Evolutionary conservation across 1,139 yeast species (phyloP).

Genomic region (Blastobotrys petasosporus): DNA sequence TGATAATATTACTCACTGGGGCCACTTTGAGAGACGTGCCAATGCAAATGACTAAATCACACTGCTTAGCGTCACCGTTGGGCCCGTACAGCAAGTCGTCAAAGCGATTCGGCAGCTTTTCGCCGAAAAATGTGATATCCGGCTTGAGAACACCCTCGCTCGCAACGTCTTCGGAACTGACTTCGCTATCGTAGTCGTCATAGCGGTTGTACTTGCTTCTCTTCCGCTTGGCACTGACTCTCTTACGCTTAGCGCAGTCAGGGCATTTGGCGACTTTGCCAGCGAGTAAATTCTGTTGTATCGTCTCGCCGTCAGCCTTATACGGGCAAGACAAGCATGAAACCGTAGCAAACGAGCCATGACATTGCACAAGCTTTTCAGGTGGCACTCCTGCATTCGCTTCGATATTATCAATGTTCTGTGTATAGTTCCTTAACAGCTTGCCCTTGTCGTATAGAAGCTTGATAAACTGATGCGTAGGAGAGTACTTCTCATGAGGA

Average conservation of each 20-base stretch:
- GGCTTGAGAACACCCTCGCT: slow-evolving; percentile 84
- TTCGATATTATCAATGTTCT: slow-evolving; percentile 89
- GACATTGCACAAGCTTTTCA: slow-evolving; percentile 83
- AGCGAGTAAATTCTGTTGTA: slow-evolving; percentile 56
- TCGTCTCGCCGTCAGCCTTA: slow-evolving; percentile 59
- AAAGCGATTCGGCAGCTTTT: slow-evolving; percentile 69
- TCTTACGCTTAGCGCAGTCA: slow-evolving; percentile 39
- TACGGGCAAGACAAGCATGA: slow-evolving; percentile 77
- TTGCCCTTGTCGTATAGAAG: slow-evolving; percentile 72
- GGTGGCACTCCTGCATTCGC: slow-evolving; percentile 69
- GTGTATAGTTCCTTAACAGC: slow-evolving; percentile 83
- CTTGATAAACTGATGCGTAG: slow-evolving; percentile 79
- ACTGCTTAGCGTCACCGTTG: slow-evolving; percentile 43
- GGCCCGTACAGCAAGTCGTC: slow-evolving; percentile 42
- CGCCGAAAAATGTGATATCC: slow-evolving; percentile 93
- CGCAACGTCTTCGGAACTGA: slow-evolving; percentile 15
- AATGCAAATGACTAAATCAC: slow-evolving; percentile 79
- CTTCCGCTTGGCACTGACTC: slow-evolving; percentile 12
- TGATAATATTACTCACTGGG: slow-evolving; percentile 92
- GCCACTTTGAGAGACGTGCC: slow-evolving; percentile 95
- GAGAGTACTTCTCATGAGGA: slow-evolving; percentile 54
- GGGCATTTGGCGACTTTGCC: slow-evolving; percentile 70
- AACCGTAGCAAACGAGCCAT: slow-evolving; percentile 92
- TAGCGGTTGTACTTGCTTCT: slow-evolving; percentile 8
- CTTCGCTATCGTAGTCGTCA: slow-evolving; percentile 24